phyloP scores from a whole-genome alignment of 371 early-diverging fungal genomes.

The Mortierella sp. region DNA sequence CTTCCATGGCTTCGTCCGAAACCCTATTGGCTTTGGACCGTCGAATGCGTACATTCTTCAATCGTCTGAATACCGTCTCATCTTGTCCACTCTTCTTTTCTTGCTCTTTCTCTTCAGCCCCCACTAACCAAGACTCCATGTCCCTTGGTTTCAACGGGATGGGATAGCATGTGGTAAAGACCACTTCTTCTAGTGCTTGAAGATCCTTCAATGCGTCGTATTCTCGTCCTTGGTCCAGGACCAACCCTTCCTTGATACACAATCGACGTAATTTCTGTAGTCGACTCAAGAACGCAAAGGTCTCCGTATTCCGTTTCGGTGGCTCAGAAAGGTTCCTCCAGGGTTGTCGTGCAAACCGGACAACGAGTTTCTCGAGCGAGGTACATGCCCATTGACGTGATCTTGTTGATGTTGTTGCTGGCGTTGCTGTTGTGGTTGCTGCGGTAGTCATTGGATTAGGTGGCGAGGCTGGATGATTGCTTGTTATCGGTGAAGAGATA shows the following conservation, averaged over 20 bases:
- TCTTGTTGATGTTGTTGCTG: conserved; percentile 1
- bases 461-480: background rate
- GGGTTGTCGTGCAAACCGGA: conserved; percentile 42
- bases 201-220: conserved; percentile 30
- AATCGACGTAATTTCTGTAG: conserved; percentile 26
- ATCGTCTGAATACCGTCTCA: background rate
- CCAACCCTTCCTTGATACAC: conserved; percentile 48
- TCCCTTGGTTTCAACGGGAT: conserved; percentile 42
- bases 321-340: conserved; percentile 35
- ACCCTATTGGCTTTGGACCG: conserved; percentile 25
- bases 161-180: conserved; percentile 48
- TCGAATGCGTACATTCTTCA: conserved; percentile 34
- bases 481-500: too few species aligned
- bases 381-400: conserved; percentile 42
- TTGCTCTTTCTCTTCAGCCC: background rate
- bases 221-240: conserved; percentile 43
- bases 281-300: conserved; percentile 30
- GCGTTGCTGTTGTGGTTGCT: background rate
- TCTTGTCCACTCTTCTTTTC: background rate
- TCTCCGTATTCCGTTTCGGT: conserved; percentile 32
- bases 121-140: conserved; percentile 22
- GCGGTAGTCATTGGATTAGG: too few species aligned
- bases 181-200: conserved; percentile 30
- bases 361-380: conserved; percentile 24
- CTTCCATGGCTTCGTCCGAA: conserved; percentile 19